These are phyloP conservation scores for Suillus weaverae DNA, from an alignment of 768 basidiomycete genomes.

Conservation along the genomic window DNA sequence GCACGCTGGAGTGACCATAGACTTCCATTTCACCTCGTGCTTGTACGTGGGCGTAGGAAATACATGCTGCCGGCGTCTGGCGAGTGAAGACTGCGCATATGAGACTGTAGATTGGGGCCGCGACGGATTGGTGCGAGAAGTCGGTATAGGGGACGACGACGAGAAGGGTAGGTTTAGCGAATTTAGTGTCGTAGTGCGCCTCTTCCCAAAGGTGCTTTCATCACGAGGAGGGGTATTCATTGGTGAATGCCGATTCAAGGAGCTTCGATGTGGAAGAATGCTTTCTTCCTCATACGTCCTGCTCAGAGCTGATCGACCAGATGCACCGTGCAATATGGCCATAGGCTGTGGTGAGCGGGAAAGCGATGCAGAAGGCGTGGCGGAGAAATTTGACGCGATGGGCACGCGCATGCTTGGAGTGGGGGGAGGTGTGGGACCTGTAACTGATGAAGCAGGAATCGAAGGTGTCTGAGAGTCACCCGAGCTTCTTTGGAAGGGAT, in stretches of 20 bases:
- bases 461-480: slow-evolving; percentile 64
- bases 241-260: slow-evolving; percentile 59
- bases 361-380: slow-evolving; percentile 30
- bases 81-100: slow-evolving; percentile 69
- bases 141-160: slow-evolving; percentile 44
- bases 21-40: slow-evolving; percentile 91
- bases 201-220: slow-evolving; percentile 50
- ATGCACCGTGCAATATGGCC: slow-evolving; percentile 38
- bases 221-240: slow-evolving; percentile 70
- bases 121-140: slow-evolving; percentile 62
- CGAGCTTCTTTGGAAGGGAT: slow-evolving; percentile 64
- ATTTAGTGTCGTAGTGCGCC: slow-evolving; percentile 49
- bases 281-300: slow-evolving; percentile 63
- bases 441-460: slow-evolving; percentile 50
- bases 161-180: slow-evolving; percentile 42
- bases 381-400: slow-evolving; percentile 29
- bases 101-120: slow-evolving; percentile 58
- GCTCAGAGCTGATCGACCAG: slow-evolving; percentile 46
- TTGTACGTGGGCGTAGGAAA: slow-evolving; percentile 72
- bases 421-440: slow-evolving; percentile 20
- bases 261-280: slow-evolving; percentile 43
- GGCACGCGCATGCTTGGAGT: slow-evolving; percentile 31
- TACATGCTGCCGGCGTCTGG: slow-evolving; percentile 87
- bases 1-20: slow-evolving; percentile 80
- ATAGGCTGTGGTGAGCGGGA: slow-evolving; percentile 44